Base-by-base conservation (phyloP, 176 grass and related monocot species). In the Raddia distichophylla region DNA sequence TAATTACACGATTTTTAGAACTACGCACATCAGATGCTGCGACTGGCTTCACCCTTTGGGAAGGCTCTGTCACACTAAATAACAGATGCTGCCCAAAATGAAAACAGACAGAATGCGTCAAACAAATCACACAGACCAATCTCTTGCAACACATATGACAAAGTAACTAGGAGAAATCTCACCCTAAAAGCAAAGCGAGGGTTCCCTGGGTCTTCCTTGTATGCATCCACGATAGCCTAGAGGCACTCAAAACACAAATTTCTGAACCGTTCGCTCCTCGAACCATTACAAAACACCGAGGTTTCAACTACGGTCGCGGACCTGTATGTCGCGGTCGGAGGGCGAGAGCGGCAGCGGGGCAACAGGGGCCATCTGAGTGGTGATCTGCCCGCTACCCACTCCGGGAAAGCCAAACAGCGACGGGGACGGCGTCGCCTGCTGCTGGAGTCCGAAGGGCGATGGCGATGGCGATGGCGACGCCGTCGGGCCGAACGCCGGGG, bases 281-380 rank as follows among this genome's bases (percentile, higher is more conserved):
- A 63, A 79, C 12, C 20, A 67, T 47, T 67, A 58, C 13, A 15
- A 75, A 74, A 86, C 4, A 67, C 43, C 64, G 49, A 27, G 35
- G 67, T 77, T 84, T 57, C 18, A 22, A 9, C 16, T 10, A 79
- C 19, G 27, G 18, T 43, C 54, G 19, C 51, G 48, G 57, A 98
- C 95, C 91, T 99, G 96, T 59, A 99, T 87, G 69, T 99, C 96
- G 19, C 96, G 91, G 84, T 99, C 96, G 33, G 96, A 88, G 15
- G 92, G 84, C 18, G 89, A 87, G 71, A 90, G 50, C 50, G 91
- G 85, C 75, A 95, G 81, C 57, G 96, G 93, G 5, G 96, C 93
- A 16, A 99, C 93, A 17, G 96, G 93, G 80, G 93, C 96, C 96
- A 99, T 99, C 85, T 95, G 96, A 45, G 96, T 99, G 61, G 91